Evolutionary conservation across 441 rosid genomes (phyloP).

Genomic region (Raphanus hybrid): DNA sequence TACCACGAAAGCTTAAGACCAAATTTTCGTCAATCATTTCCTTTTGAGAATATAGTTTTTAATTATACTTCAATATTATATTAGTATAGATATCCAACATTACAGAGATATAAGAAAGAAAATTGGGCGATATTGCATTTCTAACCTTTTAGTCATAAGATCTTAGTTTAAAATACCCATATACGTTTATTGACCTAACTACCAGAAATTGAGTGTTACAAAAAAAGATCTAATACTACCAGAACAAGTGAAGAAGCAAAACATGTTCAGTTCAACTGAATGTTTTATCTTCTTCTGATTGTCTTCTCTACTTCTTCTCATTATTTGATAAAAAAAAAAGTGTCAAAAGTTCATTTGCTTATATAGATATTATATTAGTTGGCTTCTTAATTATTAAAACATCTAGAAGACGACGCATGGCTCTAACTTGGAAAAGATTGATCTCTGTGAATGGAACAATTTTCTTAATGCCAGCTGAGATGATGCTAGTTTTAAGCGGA

Average conservation of each 20-base stretch:
- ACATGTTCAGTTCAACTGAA: slow-evolving; percentile 45
- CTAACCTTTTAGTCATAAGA: not conserved
- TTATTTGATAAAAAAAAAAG: slow-evolving; percentile 8
- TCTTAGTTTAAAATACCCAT: not conserved
- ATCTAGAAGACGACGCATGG: slow-evolving; percentile 36
- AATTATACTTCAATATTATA: not conserved
- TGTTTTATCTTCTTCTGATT: slow-evolving; percentile 41
- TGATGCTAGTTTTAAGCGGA: slow-evolving; percentile 27
- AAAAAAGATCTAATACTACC: not conserved
- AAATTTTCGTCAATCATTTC: not conserved
- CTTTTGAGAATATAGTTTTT: not conserved
- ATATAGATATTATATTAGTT: slow-evolving; percentile 16
- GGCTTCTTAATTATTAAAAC: slow-evolving; percentile 17
- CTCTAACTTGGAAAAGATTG: slow-evolving; percentile 35
- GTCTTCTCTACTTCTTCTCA: slow-evolving; percentile 37
- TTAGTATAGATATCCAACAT: not conserved
- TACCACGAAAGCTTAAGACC: slow-evolving; percentile 10
- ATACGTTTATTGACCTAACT: not conserved
- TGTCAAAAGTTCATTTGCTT: slow-evolving; percentile 33
- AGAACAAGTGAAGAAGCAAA: slow-evolving; percentile 19
- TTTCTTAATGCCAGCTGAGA: slow-evolving; percentile 31
- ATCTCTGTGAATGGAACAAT: slow-evolving; percentile 42
- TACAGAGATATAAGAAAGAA: not conserved
- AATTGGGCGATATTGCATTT: not conserved
- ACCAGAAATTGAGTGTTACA: not conserved